phyloP scores from a whole-genome alignment of 2,329 filamentous ascomycete species.

The Reticulascus tulasneorum region DNA sequence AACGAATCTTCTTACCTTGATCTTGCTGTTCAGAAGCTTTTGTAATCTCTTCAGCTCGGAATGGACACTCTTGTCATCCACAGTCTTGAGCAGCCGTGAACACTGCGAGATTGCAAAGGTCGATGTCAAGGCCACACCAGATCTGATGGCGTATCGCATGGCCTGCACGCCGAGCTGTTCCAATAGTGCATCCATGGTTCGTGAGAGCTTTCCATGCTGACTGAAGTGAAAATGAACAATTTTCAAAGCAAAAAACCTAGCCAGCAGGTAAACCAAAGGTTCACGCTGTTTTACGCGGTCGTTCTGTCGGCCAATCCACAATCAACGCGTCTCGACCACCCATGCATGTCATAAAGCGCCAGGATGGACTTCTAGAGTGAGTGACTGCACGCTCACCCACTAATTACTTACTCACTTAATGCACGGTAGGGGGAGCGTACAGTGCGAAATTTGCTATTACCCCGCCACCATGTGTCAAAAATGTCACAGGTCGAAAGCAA shows the following conservation, averaged over 20 bases:
- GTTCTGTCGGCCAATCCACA: no score
- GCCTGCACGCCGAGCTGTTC: slow-evolving; percentile 60
- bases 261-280: no score
- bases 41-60: slow-evolving; percentile 68
- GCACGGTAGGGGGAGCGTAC: no score
- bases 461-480: no score
- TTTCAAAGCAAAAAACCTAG: background rate
- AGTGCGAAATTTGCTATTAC: no score
- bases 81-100: slow-evolving; percentile 70
- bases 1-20: slow-evolving; percentile 53
- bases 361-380: no score
- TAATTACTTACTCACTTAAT: no score
- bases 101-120: slow-evolving; percentile 82
- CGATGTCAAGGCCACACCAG: slow-evolving; percentile 80
- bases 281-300: no score
- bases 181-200: slow-evolving; percentile 66
- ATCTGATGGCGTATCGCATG: slow-evolving; percentile 88
- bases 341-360: no score
- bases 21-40: slow-evolving; percentile 75
- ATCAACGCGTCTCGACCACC: no score
- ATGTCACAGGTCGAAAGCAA: no score
- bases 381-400: no score
- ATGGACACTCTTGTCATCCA: slow-evolving; percentile 66
- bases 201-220: slow-evolving; percentile 7
- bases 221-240: background rate